Conservation (phyloP, 805 yeast genomes). For the Teunomyces pallodes region DNA sequence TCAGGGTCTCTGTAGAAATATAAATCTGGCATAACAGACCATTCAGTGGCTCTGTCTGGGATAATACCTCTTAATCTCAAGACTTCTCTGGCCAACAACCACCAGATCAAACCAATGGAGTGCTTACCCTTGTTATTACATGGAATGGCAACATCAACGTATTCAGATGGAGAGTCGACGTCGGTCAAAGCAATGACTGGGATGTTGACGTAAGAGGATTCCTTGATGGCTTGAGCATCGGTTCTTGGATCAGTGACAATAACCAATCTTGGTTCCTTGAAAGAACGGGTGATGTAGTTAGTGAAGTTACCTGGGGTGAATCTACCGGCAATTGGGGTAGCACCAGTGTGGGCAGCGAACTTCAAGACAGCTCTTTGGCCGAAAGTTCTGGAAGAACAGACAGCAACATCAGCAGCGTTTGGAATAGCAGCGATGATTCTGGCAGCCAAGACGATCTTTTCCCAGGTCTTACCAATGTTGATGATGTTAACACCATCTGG, state of each 20-base stretch:
- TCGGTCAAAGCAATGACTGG: conserved; percentile 99
- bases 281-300: conserved; percentile 99
- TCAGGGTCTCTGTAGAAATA: conserved; percentile 99
- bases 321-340: conserved; percentile 99
- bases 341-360: conserved; percentile 99
- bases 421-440: conserved; percentile 99
- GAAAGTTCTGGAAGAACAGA: conserved; percentile 97
- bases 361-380: conserved; percentile 99
- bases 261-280: conserved; percentile 99
- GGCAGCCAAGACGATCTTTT: conserved; percentile 98
- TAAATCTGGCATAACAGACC: conserved; percentile 99
- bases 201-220: conserved; percentile 99
- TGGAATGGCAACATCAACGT: conserved; percentile 99
- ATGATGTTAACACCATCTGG: conserved; percentile 99
- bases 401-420: conserved; percentile 97
- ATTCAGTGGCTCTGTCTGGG: conserved; percentile 92
- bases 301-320: conserved; percentile 99
- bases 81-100: conserved; percentile 98
- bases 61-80: conserved; percentile 97
- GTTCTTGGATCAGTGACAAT: conserved; percentile 99
- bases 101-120: conserved; percentile 99
- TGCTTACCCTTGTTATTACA: conserved; percentile 99
- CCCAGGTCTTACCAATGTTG: conserved; percentile 99
- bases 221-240: conserved; percentile 99
- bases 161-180: conserved; percentile 98